Conservation (phyloP, 129 eudicot species). For the Cynara cardunculus region DNA sequence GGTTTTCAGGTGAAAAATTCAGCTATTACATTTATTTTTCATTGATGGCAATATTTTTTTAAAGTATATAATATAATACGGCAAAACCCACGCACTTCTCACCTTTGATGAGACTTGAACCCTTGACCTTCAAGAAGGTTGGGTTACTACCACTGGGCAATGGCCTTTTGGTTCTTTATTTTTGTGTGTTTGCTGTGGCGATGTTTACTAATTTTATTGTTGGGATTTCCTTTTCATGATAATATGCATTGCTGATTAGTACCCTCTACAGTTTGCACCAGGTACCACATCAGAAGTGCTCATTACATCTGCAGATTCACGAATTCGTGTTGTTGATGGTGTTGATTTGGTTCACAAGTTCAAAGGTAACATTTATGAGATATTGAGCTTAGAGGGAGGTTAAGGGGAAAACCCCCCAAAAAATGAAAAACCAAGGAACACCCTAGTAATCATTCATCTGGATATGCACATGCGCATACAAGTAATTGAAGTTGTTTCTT, state of each 20-base stretch:
- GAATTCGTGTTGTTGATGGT: constrained; percentile 90
- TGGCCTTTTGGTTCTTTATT: no score
- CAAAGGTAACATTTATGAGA: constrained; percentile 51
- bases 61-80: no score
- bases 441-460: no score
- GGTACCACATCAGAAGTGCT: constrained; percentile 89
- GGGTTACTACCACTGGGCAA: no score
- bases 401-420: no score
- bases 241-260: constrained; percentile 8
- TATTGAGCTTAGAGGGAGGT: neutral
- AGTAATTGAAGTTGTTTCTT: no score
- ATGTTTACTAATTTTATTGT: neutral
- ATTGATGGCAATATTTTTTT: neutral
- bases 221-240: neutral
- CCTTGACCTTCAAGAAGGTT: no score
- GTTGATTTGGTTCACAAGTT: constrained; percentile 82
- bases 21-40: neutral
- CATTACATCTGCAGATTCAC: constrained; percentile 93
- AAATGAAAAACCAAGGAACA: no score
- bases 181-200: no score
- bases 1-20: constrained; percentile 75
- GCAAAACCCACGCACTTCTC: no score
- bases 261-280: constrained; percentile 77
- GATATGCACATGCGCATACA: no score
- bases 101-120: no score